phyloP scores from a whole-genome alignment of 1,139 yeast genomes.

The Arxiozyma slooffiae region DNA sequence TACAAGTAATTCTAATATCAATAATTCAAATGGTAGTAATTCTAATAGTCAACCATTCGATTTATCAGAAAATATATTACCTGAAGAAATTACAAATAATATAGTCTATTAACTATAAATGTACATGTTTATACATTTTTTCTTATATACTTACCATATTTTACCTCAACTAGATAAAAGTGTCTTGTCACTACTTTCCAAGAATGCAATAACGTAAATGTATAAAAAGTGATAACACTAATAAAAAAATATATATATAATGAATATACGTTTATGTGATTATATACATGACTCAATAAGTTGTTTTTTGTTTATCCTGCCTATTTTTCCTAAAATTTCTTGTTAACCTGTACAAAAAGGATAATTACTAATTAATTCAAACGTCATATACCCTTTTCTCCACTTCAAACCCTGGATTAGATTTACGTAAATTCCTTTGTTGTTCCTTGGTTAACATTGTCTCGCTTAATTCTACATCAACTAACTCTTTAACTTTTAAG shows the following conservation, averaged over 20 bases:
- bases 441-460: slow-evolving; percentile 40
- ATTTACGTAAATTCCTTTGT: slow-evolving; percentile 47
- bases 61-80: slow-evolving; percentile 5
- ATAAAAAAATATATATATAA: background rate
- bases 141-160: too few species aligned
- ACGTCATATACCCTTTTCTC: slow-evolving; percentile 25
- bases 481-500: slow-evolving; percentile 75
- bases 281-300: background rate
- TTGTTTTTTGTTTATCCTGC: background rate
- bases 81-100: slow-evolving; percentile 7
- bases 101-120: background rate
- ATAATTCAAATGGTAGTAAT: background rate
- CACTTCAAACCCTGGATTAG: slow-evolving; percentile 50
- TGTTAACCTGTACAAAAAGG: background rate
- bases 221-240: background rate
- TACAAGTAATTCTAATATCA: background rate
- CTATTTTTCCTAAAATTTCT: background rate
- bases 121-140: background rate
- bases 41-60: background rate
- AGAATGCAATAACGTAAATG: background rate
- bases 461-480: slow-evolving; percentile 70
- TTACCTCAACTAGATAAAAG: background rate
- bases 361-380: background rate
- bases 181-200: too few species aligned
- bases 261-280: background rate